These are phyloP conservation scores for Acidomyces sp. DNA, from an alignment of 495 filamentous ascomycete genomes.

Conservation along the genomic window DNA sequence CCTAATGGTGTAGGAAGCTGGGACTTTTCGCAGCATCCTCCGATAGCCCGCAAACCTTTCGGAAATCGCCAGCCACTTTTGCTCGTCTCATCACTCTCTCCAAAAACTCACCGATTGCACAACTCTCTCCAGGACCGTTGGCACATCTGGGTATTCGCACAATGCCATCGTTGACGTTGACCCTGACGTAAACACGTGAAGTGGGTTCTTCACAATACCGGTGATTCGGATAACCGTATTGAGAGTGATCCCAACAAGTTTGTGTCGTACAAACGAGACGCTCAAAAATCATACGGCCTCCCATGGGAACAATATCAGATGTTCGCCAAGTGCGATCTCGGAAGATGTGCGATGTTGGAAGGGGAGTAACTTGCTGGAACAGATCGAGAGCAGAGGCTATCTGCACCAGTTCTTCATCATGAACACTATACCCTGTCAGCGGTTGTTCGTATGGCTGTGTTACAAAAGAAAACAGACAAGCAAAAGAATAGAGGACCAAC, in stretches of 20 bases:
- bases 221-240: conserved; percentile 15
- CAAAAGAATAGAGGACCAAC: conserved; percentile 43
- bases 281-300: conserved; percentile 44
- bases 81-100: conserved; percentile 29
- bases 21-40: conserved; percentile 28
- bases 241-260: conserved; percentile 13
- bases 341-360: conserved; percentile 35
- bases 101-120: conserved; percentile 36
- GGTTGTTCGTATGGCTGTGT: neutral
- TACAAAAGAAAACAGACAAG: conserved; percentile 35
- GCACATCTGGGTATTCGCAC: conserved; percentile 39
- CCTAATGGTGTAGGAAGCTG: conserved; percentile 34
- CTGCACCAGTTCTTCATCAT: conserved; percentile 47
- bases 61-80: conserved; percentile 30
- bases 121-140: conserved; percentile 41
- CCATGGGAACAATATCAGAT: conserved; percentile 46
- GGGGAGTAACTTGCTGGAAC: conserved; percentile 30
- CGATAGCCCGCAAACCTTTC: conserved; percentile 30
- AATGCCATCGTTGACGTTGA: conserved; percentile 48
- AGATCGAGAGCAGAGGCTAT: conserved; percentile 43
- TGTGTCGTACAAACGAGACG: conserved; percentile 33
- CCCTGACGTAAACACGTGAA: conserved; percentile 32
- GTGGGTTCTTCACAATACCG: conserved; percentile 10
- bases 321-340: conserved; percentile 39
- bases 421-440: conserved; percentile 33